Evolutionary conservation across 768 basidiomycete species (phyloP).

Genomic region (Suillus fuscotomentosus): DNA sequence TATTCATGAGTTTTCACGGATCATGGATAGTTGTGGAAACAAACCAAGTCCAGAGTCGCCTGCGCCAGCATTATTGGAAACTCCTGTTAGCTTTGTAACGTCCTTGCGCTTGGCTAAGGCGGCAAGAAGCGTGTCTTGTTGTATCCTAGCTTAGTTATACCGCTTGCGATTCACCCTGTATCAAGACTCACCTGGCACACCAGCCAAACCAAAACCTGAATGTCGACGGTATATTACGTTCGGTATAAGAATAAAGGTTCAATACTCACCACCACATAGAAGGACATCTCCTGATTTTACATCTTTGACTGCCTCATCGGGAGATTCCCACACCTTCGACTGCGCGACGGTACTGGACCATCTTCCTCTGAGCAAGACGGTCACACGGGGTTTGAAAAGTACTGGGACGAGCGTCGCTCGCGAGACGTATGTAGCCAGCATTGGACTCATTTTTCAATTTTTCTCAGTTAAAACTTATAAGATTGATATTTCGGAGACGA

Average conservation of each 20-base stretch:
- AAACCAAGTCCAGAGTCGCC: constrained; percentile 70
- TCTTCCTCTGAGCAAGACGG: constrained; percentile 11
- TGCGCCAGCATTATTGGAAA: constrained; percentile 86
- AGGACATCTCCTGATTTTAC: constrained; percentile 78
- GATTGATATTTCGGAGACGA: not conserved
- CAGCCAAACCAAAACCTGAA: constrained; percentile 85
- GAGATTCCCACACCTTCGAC: constrained; percentile 76
- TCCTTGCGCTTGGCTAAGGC: constrained; percentile 76
- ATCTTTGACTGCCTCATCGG: constrained; percentile 80
- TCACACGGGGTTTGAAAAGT: constrained; percentile 11
- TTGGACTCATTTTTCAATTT: not conserved
- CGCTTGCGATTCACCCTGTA: too few species aligned
- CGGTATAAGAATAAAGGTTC: not conserved
- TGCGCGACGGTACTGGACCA: constrained; percentile 28
- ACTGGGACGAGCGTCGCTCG: constrained; percentile 16
- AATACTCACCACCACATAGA: constrained; percentile 74
- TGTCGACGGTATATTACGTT: not conserved
- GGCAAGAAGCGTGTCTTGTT: constrained; percentile 73
- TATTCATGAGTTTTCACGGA: not conserved
- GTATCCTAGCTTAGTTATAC: not conserved
- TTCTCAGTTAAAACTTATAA: not conserved
- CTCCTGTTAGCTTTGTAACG: constrained; percentile 72
- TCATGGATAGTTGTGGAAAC: not conserved
- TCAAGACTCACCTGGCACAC: constrained; percentile 67
- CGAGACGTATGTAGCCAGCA: constrained; percentile 20